Evolutionary conservation across 176 grass and related monocot genomes (phyloP), one percentile per base, ranked within the genome.

Genomic region (Rhynchospora pubera): DNA sequence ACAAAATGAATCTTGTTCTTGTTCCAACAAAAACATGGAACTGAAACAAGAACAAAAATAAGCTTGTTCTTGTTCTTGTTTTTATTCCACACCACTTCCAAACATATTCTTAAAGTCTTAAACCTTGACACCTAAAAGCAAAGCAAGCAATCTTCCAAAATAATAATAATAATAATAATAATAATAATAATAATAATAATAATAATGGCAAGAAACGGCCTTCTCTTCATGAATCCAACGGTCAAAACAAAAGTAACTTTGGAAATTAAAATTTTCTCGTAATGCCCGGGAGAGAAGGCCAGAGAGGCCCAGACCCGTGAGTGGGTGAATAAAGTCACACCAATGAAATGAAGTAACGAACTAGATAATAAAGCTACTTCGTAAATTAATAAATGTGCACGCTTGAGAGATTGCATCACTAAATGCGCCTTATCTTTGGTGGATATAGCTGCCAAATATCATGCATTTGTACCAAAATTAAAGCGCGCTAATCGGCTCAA

Each of bases 371-470:
- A 80, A 80, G 55, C 43, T 46, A 80, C 43, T n/a, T 30, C 51
- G 34, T 26, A 82, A 30, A 47, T 66, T 82, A 82, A 67, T 82
- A 82, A 67, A 82, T 82, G 61, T 51, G 43, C 79, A 82, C 59
- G 61, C 79, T 82, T 65, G 12, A 66, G 18, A 65, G 45, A 53
- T 64, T 82, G 79, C 58, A 82, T 82, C 84, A 78, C 84, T 79
- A 85, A 77, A 80, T 79, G 73, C 43, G 51, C 70, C 84, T 65
- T 22, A 79, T 70, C 59, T 67, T 18, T 59, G 6, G 44, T 47
- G 30, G 7, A 85, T 51, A 26, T 70, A 73, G 15, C 3, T 45
- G 46, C 45, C 6, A 19, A 44, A 43, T 70, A 46, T 70, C 66
- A 46, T 70, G 66, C 39, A 46, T 73, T 73, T 76, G 71, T 76